Base-by-base conservation (phyloP, 345 rosid genomes). In the Eutrema japonicum region DNA sequence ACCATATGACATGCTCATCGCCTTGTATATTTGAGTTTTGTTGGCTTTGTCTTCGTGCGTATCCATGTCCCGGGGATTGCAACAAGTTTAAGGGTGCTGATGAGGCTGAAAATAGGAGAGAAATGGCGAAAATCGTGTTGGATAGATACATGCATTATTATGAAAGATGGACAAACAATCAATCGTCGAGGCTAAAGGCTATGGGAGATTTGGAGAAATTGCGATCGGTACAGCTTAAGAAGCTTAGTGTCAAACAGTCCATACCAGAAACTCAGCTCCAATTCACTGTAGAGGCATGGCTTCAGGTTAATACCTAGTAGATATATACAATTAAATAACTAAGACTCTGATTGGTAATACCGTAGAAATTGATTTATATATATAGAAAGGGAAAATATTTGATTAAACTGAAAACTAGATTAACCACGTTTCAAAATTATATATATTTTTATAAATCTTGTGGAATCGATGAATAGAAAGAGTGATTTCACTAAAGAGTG, bases 251-350 rank as follows among this genome's bases (percentile, higher is more conserved):
- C 58, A 61, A 52, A 64, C 89, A 84, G 8, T 41, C 83, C 82
- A 84, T 68, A 37, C 87, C 96, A 2, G 90, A 83, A 63, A 66
- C 86, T 68, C 87, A 85, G 85, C 89, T 92, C 51, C 83, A 88
- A 55, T 92, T 89, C 83, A 89, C 79, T 32, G 77, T 81, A 64
- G 97, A 92, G 36, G 96, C 96, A 22, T 92, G 90, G 90, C 88
- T 85, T 76, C 97, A 89, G 96, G 79, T 76, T 47, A 70, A 66
- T 38, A 14, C 30, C 12, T 50, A 3, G 8, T 38, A 7, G 0
- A 37, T 22, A 84, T 3, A 22, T 56, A 84, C 82, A 52, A 63
- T 26, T 63, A 5, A 6, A 22, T 33, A 29, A 40, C 26, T 60
- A 35, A 56, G 27, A 43, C 42, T 46, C 2, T 49, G 2, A 26